These are phyloP conservation scores for Prunus armeniaca DNA, from an alignment of 306 rosid genomes.

Conservation along the genomic window DNA sequence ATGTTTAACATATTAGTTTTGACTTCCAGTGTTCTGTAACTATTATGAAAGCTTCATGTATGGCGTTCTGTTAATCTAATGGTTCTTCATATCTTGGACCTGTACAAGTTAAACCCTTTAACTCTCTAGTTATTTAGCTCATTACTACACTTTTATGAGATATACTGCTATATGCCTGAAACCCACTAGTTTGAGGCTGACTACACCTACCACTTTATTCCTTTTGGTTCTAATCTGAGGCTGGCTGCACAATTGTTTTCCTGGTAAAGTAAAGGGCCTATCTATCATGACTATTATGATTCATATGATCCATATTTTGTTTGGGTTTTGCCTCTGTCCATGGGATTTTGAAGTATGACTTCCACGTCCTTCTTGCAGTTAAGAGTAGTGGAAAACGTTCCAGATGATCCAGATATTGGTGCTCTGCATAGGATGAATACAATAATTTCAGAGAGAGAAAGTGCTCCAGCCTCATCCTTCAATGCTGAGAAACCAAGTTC, in stretches of 20 bases:
- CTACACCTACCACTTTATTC: not conserved
- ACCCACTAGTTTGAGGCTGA: not conserved
- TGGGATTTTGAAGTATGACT: slow-evolving; percentile 25
- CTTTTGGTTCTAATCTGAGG: slow-evolving; percentile 4
- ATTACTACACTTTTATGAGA: not conserved
- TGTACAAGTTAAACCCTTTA: not conserved
- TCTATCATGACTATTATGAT: slow-evolving; percentile 10
- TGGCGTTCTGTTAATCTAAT: not conserved
- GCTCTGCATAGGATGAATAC: slow-evolving; percentile 27
- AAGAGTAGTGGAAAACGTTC: slow-evolving; percentile 33
- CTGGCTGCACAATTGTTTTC: slow-evolving; percentile 1
- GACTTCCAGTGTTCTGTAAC: not conserved
- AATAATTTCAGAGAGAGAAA: slow-evolving; percentile 33
- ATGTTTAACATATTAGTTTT: not conserved
- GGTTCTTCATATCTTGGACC: not conserved
- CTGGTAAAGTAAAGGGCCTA: not conserved
- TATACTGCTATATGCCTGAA: not conserved
- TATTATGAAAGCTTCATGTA: not conserved
- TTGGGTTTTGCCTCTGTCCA: not conserved
- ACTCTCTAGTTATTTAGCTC: not conserved
- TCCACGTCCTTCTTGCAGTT: slow-evolving; percentile 42
- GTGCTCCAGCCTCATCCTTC: slow-evolving; percentile 36
- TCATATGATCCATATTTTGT: slow-evolving; percentile 15
- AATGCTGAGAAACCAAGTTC: slow-evolving; percentile 43
- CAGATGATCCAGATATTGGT: slow-evolving; percentile 33